These are phyloP conservation scores for Soucietia sequanensis DNA, from an alignment of 805 yeast genomes.

Conservation along the genomic window DNA sequence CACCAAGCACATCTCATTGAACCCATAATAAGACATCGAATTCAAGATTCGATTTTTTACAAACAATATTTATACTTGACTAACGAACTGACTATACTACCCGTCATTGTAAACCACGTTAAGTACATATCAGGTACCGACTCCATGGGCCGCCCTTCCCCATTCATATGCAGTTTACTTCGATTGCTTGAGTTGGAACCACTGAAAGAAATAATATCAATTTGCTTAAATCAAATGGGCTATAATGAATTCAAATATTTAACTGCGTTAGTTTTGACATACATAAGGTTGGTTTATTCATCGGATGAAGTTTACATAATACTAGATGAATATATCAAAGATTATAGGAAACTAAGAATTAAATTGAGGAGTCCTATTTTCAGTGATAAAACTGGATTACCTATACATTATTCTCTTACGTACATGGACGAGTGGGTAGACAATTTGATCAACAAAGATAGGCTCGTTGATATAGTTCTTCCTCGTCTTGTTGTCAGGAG, in stretches of 20 bases:
- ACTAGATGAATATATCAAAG: conserved; percentile 58
- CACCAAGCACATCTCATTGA: conserved; percentile 38
- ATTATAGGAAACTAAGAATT: conserved; percentile 64
- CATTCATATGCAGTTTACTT: conserved; percentile 73
- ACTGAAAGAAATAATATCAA: conserved; percentile 49
- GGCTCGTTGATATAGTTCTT: conserved; percentile 71
- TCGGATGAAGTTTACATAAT: conserved; percentile 41
- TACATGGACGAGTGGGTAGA: conserved; percentile 80
- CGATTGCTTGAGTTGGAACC: conserved; percentile 80
- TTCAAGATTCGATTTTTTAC: conserved; percentile 43
- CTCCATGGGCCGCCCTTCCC: conserved; percentile 58
- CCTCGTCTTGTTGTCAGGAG: conserved; percentile 55
- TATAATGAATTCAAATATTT: conserved; percentile 65
- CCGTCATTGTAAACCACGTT: conserved; percentile 32
- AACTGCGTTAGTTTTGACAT: conserved; percentile 67
- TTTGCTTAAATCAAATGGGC: conserved; percentile 57
- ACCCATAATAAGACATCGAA: conserved; percentile 40
- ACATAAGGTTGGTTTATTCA: conserved; percentile 47
- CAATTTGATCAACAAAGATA: conserved; percentile 48
- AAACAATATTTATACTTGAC: conserved; percentile 40
- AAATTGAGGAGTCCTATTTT: conserved; percentile 28
- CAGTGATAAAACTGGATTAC: conserved; percentile 17
- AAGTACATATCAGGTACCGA: conserved; percentile 59
- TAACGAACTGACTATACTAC: conserved; percentile 39
- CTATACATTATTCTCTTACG: conserved; percentile 32